These are phyloP conservation scores for Zizania palustris DNA, from an alignment of 202 grass and related monocot species.

Conservation along the genomic window DNA sequence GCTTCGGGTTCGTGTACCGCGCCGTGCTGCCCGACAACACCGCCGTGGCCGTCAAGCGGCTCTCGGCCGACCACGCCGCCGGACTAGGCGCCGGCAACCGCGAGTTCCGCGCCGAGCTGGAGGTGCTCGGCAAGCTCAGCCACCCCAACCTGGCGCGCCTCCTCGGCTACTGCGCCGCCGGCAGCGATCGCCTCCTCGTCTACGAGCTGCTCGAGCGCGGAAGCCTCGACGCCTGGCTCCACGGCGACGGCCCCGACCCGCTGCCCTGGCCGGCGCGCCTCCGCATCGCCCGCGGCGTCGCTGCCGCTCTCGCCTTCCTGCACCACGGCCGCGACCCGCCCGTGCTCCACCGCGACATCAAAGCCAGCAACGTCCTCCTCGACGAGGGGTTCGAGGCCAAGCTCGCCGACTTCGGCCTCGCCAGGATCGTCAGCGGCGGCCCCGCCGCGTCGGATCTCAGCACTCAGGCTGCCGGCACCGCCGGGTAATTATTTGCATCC, in stretches of 20 bases:
- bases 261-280: constrained; percentile 57
- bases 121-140: constrained; percentile 66
- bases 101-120: constrained; percentile 86
- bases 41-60: constrained; percentile 69
- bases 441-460: constrained; percentile 62
- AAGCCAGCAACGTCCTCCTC: constrained; percentile 85
- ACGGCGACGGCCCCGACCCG: constrained; percentile 32
- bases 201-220: constrained; percentile 85
- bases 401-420: constrained; percentile 88
- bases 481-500: constrained; percentile 50
- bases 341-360: constrained; percentile 84
- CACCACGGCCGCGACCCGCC: constrained; percentile 66
- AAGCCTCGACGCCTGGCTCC: constrained; percentile 79
- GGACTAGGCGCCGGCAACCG: constrained; percentile 50
- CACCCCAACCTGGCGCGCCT: constrained; percentile 77
- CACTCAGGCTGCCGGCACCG: constrained; percentile 76
- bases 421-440: constrained; percentile 54
- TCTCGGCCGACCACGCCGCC: constrained; percentile 54
- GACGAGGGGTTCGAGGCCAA: constrained; percentile 61
- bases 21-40: constrained; percentile 53
- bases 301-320: constrained; percentile 68
- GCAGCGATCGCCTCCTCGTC: constrained; percentile 71
- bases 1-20: constrained; percentile 95
- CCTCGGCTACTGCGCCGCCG: constrained; percentile 73
- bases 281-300: constrained; percentile 55